A percentile compares a stretch with the other conserved stretches of the same genome.
phyloP scores from a whole-genome alignment of 1,284 basidiomycete genomes.

The Melampsora larici-populina region DNA sequence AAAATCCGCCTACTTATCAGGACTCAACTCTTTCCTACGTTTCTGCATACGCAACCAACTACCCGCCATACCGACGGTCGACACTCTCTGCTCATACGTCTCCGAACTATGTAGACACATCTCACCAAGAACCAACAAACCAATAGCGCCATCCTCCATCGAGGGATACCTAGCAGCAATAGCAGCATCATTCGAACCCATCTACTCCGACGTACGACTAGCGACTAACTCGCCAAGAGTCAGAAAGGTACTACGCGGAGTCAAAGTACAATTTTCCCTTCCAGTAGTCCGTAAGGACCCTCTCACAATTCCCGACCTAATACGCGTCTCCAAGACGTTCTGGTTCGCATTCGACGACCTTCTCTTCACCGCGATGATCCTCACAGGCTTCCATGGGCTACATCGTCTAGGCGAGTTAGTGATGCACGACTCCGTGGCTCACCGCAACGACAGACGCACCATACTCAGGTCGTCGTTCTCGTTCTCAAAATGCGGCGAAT shows the following conservation, averaged over 20 bases:
- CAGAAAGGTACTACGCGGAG: background rate
- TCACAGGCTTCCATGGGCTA: background rate
- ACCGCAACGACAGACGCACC: background rate
- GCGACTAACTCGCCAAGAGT: background rate
- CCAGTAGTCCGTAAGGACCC: background rate
- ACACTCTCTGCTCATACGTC: no score
- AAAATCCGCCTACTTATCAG: no score
- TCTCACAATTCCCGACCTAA: background rate
- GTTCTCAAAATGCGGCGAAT: background rate
- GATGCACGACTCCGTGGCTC: no score
- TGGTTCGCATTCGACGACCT: background rate
- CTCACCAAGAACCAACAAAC: no score
- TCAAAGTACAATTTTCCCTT: background rate
- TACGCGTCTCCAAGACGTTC: background rate
- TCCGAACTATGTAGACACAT: no score
- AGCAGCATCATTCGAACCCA: background rate
- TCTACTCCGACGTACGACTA: background rate
- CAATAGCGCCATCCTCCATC: no score
- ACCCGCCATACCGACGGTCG: no score
- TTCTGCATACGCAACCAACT: no score
- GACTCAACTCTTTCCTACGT: no score
- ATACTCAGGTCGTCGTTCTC: background rate
- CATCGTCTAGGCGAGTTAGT: background rate
- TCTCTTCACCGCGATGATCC: background rate
- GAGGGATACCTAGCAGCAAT: background rate